Evolutionary conservation across 164 flowering plant species (phyloP), one percentile per base, ranked within the genome.

Genomic region (Macadamia integrifolia): DNA sequence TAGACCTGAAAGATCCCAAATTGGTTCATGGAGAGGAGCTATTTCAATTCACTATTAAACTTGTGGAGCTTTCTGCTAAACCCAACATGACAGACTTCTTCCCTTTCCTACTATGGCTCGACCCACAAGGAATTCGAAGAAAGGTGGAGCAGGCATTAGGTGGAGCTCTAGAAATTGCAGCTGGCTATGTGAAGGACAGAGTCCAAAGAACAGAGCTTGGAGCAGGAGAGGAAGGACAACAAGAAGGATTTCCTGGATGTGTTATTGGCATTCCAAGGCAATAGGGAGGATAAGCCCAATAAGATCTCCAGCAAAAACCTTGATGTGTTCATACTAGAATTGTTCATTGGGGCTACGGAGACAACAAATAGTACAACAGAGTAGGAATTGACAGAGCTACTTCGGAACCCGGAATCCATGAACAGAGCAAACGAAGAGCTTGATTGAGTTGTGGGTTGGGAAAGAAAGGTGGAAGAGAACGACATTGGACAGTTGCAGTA

Each of bases 11-110:
- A 32, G 67, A 64, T 31, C 58, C 79, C 2, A 44, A 60, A 12
- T 66, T 62, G 30, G 78, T 69, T 10, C 23, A 23, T 23, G 23
- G 23, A 23, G 23, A 23, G 23, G 23, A 23, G 23, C 23, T 23
- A 23, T 76, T 46, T 42, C 29, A 48, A 6, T 59, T 66, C 5
- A 63, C 64, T 49, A 23, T 64, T 28, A 53, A 18, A 17, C 0
- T 71, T 4, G 50, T 69, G 68, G 46, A 63, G 71, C 56, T 60
- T 73, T 49, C 67, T 7, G 76, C 61, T 18, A 28, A 23, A 61
- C 82, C 82, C 1, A 76, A 76, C 13, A 9, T 74, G 0, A 75
- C 77, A 1, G 80, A 77, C 53, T 74, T 74, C 63, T 61, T 77
- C 44, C 80, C 80, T 9, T 32, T 62, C 0, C 53, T 77, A 28